Base-by-base conservation (phyloP, 2,329 filamentous ascomycete species). In the Emergomyces africanus region DNA sequence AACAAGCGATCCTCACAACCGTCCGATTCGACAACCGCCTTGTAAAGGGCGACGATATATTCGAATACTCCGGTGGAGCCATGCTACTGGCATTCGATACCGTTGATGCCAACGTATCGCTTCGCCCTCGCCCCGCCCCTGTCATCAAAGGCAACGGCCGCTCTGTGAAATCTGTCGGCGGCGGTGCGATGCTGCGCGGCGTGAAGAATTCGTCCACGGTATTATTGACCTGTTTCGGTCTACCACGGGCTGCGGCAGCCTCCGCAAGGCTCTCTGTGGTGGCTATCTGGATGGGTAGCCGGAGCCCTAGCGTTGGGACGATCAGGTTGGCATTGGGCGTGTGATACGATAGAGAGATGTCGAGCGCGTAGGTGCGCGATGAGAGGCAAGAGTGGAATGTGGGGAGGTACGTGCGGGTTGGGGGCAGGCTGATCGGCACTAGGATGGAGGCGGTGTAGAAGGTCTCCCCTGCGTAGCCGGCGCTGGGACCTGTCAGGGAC, bases 311-410 rank as follows among this genome's bases (percentile, higher is more conserved):
- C 12, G 69, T 70, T 2, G 75, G 72, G 3, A 69, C 71, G 53
- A 73, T 66, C 8, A 77, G 67, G 48, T 77, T 71, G 57, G 74
- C 70, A 53, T 76, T 70, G 0, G 79, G 76, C 0, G 78, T 77
- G 64, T 81, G 78, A 55, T 82, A 77, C 3, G 79, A 77, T 25
- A 89, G 70, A 15, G 76, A 74, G 59, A 89, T 71, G 57, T 83
- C 80, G 15, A 89, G 77, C 3, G 75, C 70, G 69, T 89, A 89
- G 20, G 78, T 73, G 57, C 86, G 78, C n/a, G 82, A 83, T 50
- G 83, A 74, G 57, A 88, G 78, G 69, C 86, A 89, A 44, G 81
- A 79, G 73, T 88, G 83, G 72, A 89, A 89, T 2, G 84, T 85
- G 1, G 86, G 86, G 23, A 86, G 73, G 68, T 86, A 86, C 30